phyloP scores from a whole-genome alignment of 345 rosid species.

The Linum trigynum region DNA sequence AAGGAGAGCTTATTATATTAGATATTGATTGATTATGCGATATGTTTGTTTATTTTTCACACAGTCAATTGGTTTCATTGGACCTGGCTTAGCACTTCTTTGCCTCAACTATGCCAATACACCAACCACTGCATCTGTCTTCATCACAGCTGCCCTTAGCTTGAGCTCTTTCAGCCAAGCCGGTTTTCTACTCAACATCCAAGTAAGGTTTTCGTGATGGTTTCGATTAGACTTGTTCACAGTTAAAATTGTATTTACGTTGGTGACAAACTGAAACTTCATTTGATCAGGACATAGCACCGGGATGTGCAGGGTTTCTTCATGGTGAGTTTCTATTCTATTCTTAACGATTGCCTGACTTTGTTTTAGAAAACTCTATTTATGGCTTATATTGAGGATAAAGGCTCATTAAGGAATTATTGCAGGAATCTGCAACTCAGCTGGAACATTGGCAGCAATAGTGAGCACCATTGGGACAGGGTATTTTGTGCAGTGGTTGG shows the following conservation, averaged over 20 bases:
- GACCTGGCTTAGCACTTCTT: conserved; percentile 75
- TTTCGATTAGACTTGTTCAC: too few relatives aligned
- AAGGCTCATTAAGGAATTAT: neutral
- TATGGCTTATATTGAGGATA: neutral
- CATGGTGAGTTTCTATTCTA: conserved; percentile 42
- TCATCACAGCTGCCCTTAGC: conserved; percentile 68
- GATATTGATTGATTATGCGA: neutral
- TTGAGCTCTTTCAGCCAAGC: conserved; percentile 98
- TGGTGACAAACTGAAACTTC: neutral
- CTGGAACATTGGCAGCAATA: conserved; percentile 89
- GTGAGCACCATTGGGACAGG: conserved; percentile 93
- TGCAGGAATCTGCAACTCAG: conserved; percentile 73
- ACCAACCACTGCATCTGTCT: conserved; percentile 48
- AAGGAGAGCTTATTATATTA: neutral
- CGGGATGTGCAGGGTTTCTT: conserved; percentile 71
- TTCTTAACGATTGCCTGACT: neutral
- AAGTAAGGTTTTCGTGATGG: conserved; percentile 36
- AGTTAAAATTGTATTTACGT: neutral
- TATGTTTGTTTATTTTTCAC: neutral
- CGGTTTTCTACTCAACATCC: conserved; percentile 91
- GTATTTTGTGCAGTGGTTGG: conserved; percentile 77
- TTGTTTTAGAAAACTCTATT: neutral
- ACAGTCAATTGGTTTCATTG: conserved; percentile 83
- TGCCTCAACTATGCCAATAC: conserved; percentile 69
- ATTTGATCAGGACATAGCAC: conserved; percentile 81